Evolutionary conservation across 441 rosid genomes (phyloP).

Genomic region (Dalechampia spathulata): DNA sequence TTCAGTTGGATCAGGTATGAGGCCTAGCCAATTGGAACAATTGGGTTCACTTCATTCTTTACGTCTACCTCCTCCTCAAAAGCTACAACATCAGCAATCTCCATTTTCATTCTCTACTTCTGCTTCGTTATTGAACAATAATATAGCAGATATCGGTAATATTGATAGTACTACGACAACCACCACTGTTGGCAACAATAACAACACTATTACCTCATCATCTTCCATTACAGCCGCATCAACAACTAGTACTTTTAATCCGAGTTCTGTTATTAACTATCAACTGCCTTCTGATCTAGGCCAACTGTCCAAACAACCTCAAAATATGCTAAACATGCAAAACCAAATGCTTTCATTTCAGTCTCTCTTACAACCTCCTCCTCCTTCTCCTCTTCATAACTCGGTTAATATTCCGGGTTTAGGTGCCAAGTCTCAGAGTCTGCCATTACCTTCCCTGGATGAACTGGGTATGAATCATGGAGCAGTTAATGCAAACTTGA

Average conservation of each 20-base stretch:
- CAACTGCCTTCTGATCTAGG: slow-evolving; percentile 31
- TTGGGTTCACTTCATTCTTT: slow-evolving; percentile 34
- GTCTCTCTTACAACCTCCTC: slow-evolving; percentile 35
- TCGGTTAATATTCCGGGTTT: slow-evolving; percentile 21
- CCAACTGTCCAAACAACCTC: slow-evolving; percentile 28
- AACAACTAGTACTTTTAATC: slow-evolving; percentile 15
- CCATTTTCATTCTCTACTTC: slow-evolving; percentile 17
- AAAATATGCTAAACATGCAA: slow-evolving; percentile 32
- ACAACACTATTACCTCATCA: slow-evolving; percentile 5
- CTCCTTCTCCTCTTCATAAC: slow-evolving; percentile 23
- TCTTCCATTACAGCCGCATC: not conserved
- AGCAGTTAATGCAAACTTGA: slow-evolving; percentile 22
- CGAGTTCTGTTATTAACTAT: slow-evolving; percentile 25
- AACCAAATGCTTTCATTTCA: slow-evolving; percentile 41
- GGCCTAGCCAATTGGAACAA: slow-evolving; percentile 33
- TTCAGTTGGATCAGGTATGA: slow-evolving; percentile 26
- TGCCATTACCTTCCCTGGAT: slow-evolving; percentile 25
- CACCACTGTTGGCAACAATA: not conserved
- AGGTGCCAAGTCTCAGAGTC: slow-evolving; percentile 28
- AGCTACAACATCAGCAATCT: slow-evolving; percentile 30
- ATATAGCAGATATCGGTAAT: slow-evolving; percentile 12
- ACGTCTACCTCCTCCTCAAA: slow-evolving; percentile 47
- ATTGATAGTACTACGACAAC: slow-evolving; percentile 8
- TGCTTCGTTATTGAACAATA: slow-evolving; percentile 20
- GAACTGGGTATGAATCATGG: slow-evolving; percentile 30